Base-by-base conservation (phyloP, 805 yeast genomes). In the Hanseniaspora vineae region DNA sequence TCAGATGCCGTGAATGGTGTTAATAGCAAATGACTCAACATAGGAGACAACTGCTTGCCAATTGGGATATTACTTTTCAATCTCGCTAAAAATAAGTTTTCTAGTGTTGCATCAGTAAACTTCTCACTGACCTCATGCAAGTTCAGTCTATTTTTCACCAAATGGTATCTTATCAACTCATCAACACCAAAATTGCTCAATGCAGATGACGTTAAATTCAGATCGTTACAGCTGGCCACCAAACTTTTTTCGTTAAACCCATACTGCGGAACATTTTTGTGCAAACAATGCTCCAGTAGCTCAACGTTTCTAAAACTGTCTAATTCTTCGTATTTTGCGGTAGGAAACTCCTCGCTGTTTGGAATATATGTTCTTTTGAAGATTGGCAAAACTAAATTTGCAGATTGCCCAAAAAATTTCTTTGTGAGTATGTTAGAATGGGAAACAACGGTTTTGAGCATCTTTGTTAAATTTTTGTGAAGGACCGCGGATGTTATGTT, bases 1-100 rank as follows among this genome's bases (percentile, higher is more conserved):
- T 74, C 75, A 32, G 81, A 44, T 58, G 84, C 81, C 46, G 73
- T 71, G 31, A 66, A 59, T 1, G 96, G 96, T 4, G 31, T 40
- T 23, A 76, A 60, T 6, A 81, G 66, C 63, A 87, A 69, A 44
- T 76, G 72, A 0, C 83, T 75, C 50, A 88, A 67, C 42, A 68
- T 46, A 40, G 61, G 66, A 8, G 61, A 51, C 33, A 68, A 49
- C 51, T 69, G 63, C 32, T 55, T 48, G 52, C 60, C 60, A 56
- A 68, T 49, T 47, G 67, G 68, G 6, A 54, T 50, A 53, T 71
- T 76, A 60, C 65, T 76, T 57, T 59, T 66, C 51, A 76, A 65
- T 58, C 81, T 67, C 51, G 65, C 69, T 55, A 71, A 66, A 48
- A 74, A 62, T 39, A 77, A 61, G 48, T 65, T 67, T 44, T 69